Percentiles rank a stretch among this genome's conserved stretches.
phyloP scores from a whole-genome alignment of 2,329 filamentous ascomycete species.

The Claviceps maximensis region DNA sequence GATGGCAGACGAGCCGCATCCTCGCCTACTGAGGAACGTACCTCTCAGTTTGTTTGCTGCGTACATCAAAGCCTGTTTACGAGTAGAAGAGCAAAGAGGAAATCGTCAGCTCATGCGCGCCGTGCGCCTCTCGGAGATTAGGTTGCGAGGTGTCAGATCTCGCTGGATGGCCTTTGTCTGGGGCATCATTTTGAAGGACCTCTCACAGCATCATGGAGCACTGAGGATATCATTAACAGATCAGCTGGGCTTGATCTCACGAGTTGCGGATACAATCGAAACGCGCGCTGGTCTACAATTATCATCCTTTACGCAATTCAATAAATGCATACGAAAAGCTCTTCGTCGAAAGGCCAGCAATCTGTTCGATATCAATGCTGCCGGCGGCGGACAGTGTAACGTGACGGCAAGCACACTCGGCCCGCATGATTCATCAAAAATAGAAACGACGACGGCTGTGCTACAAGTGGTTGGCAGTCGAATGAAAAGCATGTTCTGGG shows the following conservation, averaged over 20 bases:
- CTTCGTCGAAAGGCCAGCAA: slow-evolving; percentile 12
- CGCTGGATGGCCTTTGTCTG: slow-evolving; percentile 20
- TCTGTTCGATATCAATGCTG: slow-evolving; percentile 5
- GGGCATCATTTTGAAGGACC: slow-evolving; percentile 20
- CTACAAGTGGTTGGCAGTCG: slow-evolving; percentile 11
- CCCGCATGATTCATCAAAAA: background rate
- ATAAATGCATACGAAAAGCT: slow-evolving; percentile 12
- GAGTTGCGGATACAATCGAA: slow-evolving; percentile 17
- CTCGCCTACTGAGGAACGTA: slow-evolving; percentile 12
- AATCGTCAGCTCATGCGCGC: slow-evolving; percentile 18
- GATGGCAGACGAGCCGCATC: slow-evolving; percentile 12
- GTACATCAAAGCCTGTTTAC: slow-evolving; percentile 28
- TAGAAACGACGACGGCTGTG: slow-evolving; percentile 2
- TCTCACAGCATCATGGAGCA: slow-evolving; percentile 17
- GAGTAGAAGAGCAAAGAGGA: slow-evolving; percentile 9
- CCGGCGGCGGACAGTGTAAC: background rate
- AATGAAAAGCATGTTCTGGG: slow-evolving; percentile 16
- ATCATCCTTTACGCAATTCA: slow-evolving; percentile 10
- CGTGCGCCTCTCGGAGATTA: slow-evolving; percentile 16
- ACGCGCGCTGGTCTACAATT: slow-evolving; percentile 11
- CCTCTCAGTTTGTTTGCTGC: slow-evolving; percentile 30
- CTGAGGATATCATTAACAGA: slow-evolving; percentile 16
- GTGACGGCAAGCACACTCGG: too few species aligned
- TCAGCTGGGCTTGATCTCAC: slow-evolving; percentile 18
- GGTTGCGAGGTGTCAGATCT: slow-evolving; percentile 12